phyloP scores from a whole-genome alignment of 176 grass and related monocot species.

The Alloteropsis semialata region DNA sequence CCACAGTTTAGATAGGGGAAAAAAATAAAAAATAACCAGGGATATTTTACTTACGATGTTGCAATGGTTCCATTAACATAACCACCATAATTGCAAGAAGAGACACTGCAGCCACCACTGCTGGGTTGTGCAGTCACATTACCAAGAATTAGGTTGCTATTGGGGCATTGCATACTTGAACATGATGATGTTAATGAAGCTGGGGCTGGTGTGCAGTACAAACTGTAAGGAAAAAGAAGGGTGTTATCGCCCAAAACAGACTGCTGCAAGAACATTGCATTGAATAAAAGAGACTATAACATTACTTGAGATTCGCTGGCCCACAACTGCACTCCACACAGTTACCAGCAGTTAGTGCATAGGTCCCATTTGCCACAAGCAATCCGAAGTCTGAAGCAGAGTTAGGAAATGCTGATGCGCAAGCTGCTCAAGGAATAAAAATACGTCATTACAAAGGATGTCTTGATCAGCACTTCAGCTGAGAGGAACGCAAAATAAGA shows the following conservation, averaged over 20 bases:
- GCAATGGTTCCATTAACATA: slow-evolving; percentile 75
- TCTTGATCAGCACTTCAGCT: neutral
- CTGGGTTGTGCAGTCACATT: slow-evolving; percentile 63
- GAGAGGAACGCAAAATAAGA: neutral
- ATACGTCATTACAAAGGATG: slow-evolving; percentile 17
- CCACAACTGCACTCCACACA: slow-evolving; percentile 93
- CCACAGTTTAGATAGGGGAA: neutral
- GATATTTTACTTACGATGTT: slow-evolving; percentile 57
- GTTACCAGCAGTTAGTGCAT: slow-evolving; percentile 78
- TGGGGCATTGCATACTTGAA: slow-evolving; percentile 87
- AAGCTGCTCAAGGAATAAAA: slow-evolving; percentile 52
- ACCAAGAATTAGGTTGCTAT: slow-evolving; percentile 80
- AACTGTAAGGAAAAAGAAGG: slow-evolving; percentile 38
- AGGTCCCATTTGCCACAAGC: slow-evolving; percentile 88
- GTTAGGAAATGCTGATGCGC: slow-evolving; percentile 58
- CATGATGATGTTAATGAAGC: slow-evolving; percentile 63
- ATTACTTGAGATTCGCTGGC: slow-evolving; percentile 84
- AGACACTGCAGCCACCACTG: slow-evolving; percentile 81
- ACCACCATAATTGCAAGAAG: slow-evolving; percentile 77
- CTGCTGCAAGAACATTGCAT: neutral
- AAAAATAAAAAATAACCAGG: slow-evolving; percentile 3
- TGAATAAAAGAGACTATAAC: slow-evolving; percentile 20
- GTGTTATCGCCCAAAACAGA: slow-evolving; percentile 18
- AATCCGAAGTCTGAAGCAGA: slow-evolving; percentile 74
- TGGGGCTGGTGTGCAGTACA: slow-evolving; percentile 75